phyloP scores from a whole-genome alignment of 129 eudicot species.

The Flaveria trinervia region DNA sequence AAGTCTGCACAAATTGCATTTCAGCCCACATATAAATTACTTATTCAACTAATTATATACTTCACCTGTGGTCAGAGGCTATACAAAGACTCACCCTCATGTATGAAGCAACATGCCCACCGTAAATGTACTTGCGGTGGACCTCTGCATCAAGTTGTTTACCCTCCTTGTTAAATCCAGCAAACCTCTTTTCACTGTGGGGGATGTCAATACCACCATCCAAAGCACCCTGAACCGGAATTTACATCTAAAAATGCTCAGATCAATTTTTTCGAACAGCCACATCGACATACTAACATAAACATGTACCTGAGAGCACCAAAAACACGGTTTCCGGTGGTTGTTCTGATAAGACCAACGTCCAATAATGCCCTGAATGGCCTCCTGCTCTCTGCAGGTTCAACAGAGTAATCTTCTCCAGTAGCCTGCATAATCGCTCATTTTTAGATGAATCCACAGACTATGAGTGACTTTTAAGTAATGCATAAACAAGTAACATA shows the following conservation, averaged over 20 bases:
- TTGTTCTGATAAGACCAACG: constrained; percentile 59
- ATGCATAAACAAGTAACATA: neutral
- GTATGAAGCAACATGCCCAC: constrained; percentile 61
- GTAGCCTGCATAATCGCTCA: constrained; percentile 40
- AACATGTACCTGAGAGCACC: constrained; percentile 17
- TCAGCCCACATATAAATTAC: neutral
- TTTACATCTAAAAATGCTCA: neutral
- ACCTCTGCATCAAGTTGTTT: constrained; percentile 59
- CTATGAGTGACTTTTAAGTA: neutral
- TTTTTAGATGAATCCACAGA: neutral
- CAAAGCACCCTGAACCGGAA: constrained; percentile 49
- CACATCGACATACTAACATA: neutral
- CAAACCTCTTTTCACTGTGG: constrained; percentile 62
- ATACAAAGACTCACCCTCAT: constrained; percentile 41
- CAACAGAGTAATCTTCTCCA: constrained; percentile 57
- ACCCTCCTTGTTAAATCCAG: constrained; percentile 50
- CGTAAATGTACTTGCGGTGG: constrained; percentile 57
- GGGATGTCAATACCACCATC: constrained; percentile 62
- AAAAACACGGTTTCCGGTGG: constrained; percentile 59
- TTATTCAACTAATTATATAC: neutral
- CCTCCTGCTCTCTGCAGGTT: constrained; percentile 59
- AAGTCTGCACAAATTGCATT: constrained; percentile 28
- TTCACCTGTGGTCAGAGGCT: neutral
- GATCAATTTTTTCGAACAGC: too few relatives aligned
- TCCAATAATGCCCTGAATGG: constrained; percentile 66